Evolutionary conservation across 352 stramenopile genomes (phyloP).

Genomic region (Pythium apleroticum): DNA sequence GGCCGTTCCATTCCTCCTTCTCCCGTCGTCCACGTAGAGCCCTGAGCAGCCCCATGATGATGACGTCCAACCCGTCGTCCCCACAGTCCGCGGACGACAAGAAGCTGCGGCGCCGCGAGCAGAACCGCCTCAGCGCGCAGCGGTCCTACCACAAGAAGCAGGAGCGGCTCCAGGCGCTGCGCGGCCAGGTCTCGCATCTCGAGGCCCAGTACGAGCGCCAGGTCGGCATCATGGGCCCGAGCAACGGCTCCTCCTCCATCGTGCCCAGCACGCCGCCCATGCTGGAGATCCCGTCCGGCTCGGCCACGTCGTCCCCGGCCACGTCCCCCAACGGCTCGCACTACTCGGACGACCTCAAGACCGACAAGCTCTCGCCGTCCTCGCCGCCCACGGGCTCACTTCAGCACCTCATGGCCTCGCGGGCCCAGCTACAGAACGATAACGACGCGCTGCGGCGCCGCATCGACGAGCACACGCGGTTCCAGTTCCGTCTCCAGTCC

Average conservation of each 20-base stretch:
- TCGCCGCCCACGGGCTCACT: constrained; percentile 17
- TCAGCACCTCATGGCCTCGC: constrained; percentile 25
- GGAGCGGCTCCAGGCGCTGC: constrained; percentile 30
- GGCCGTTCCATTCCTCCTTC: too few species aligned
- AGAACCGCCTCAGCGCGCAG: constrained; percentile 40
- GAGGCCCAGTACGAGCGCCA: constrained; percentile 31
- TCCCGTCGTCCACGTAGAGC: too few species aligned
- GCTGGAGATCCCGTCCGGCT: neutral
- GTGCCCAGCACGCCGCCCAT: neutral
- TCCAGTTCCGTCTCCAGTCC: constrained; percentile 34
- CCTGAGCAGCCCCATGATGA: neutral
- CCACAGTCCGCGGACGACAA: constrained; percentile 20
- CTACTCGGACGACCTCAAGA: constrained; percentile 7
- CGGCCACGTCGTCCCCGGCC: neutral
- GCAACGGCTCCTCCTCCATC: neutral
- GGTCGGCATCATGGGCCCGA: constrained; percentile 17
- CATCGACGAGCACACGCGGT: constrained; percentile 25
- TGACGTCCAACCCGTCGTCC: constrained; percentile 2
- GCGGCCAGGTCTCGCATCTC: constrained; percentile 30
- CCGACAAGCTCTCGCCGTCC: constrained; percentile 10
- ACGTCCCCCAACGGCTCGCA: neutral
- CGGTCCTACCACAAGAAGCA: constrained; percentile 43
- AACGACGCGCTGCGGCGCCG: constrained; percentile 25
- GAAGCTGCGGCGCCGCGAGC: constrained; percentile 35
- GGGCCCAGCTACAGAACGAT: constrained; percentile 27